Evolutionary conservation across 2,329 filamentous ascomycete species (phyloP), one percentile per base, ranked within the genome.

Genomic region (Onygenales sp.): DNA sequence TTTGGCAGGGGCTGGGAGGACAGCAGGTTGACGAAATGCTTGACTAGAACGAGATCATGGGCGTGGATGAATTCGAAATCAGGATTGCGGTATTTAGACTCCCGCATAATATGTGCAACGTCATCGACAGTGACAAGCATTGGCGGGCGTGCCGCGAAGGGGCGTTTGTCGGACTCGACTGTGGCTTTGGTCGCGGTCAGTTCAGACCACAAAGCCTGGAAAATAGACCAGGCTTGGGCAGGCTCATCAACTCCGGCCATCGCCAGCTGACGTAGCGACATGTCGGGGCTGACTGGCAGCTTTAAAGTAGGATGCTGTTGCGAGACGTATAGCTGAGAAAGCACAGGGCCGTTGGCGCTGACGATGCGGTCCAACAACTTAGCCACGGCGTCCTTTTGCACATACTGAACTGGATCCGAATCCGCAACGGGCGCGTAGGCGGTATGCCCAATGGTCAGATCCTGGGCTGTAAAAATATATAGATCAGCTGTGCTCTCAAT

Each of bases 191-290:
- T 76, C 11, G 74, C 70, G 3, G 77, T 81, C 48, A 97, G 81
- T 71, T 97, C 92, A 33, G 78, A 70, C 88, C 88, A 93, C 49
- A 96, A 76, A 9, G 88, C 86, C 59, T 83, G 74, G 74, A 95
- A 92, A 51, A 91, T 82, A 8, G 84, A 77, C 86, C 87, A 94
- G 42, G 91, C 85, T 58, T 84, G 74, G 56, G 93, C 88, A 36
- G 84, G 77, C 62, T 95, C 88, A 63, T 82, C 82, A 59, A 85
- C 82, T 46, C 85, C 86, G 56, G 84, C 67, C 48, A 81, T 80
- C 62, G 82, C 81, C 52, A 96, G 79, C 51, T 85, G 79, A 57
- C 81, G 77, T 27, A 96, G 80, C 5, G 79, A 79, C 60, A 78
- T 79, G 54, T 77, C 76, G 43, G 74, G 69, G 52, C 83, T 80